Evolutionary conservation across 345 rosid species (phyloP).

Genomic region (Populus simonii): DNA sequence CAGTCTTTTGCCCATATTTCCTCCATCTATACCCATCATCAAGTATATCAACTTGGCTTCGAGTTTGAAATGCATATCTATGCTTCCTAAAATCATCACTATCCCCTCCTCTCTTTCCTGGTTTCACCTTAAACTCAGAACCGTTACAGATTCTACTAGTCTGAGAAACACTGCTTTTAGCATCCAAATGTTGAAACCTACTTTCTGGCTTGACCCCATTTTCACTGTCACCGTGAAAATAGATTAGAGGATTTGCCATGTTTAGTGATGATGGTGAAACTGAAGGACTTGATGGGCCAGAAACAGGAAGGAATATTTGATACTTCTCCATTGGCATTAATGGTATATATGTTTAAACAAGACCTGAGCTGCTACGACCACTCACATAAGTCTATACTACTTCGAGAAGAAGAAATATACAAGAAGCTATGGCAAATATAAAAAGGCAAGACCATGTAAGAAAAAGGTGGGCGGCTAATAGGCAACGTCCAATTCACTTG

Average conservation of each 20-base stretch:
- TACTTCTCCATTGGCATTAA: constrained; percentile 19
- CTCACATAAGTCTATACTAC: not conserved
- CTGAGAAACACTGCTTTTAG: not conserved
- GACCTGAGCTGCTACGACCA: not conserved
- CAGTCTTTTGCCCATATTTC: constrained; percentile 47
- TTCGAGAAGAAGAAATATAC: not conserved
- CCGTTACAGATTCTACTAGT: constrained; percentile 12
- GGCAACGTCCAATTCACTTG: constrained; percentile 15
- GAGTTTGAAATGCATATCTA: constrained; percentile 45
- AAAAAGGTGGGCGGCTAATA: constrained; percentile 37
- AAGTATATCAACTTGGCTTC: constrained; percentile 43
- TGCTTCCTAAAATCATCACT: constrained; percentile 26
- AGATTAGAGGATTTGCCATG: constrained; percentile 2
- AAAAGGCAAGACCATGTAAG: not conserved
- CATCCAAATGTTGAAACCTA: not conserved
- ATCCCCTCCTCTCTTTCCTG: constrained; percentile 15
- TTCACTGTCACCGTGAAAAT: not conserved
- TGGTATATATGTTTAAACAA: not conserved
- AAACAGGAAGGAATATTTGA: constrained; percentile 11
- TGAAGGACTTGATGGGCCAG: constrained; percentile 9
- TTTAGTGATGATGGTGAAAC: constrained; percentile 18
- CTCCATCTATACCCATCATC: constrained; percentile 58
- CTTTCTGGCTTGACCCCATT: constrained; percentile 3
- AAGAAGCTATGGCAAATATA: not conserved
- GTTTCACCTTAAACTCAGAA: constrained; percentile 5